Percentiles rank a stretch among this genome's conserved stretches.
Conservation (phyloP, 768 basidiomycete genomes). For the Clitopilus passeckerianus region DNA sequence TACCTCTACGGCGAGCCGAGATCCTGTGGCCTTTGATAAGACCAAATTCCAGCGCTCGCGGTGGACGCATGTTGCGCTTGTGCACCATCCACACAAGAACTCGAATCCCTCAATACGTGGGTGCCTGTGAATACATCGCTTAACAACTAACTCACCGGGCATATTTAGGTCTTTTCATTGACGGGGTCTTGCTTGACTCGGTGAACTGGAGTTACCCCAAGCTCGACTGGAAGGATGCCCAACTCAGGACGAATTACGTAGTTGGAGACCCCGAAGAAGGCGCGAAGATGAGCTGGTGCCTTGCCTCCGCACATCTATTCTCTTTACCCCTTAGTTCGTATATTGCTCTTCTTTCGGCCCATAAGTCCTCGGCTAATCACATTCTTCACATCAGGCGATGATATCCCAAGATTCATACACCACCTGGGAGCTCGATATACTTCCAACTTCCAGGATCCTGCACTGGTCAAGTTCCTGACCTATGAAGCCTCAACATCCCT, state of each 20-base stretch:
- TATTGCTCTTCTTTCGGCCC: not conserved
- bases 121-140: constrained; percentile 8
- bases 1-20: constrained; percentile 29
- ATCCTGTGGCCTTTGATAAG: constrained; percentile 38
- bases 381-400: constrained; percentile 44
- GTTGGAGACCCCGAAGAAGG: constrained; percentile 49
- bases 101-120: constrained; percentile 58
- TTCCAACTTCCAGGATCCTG: constrained; percentile 69
- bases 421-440: constrained; percentile 79
- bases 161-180: constrained; percentile 61
- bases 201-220: constrained; percentile 64
- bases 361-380: not conserved
- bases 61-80: constrained; percentile 71
- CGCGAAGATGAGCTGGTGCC: constrained; percentile 57
- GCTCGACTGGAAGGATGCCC: constrained; percentile 26
- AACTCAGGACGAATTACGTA: constrained; percentile 33
- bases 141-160: not conserved
- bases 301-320: constrained; percentile 62
- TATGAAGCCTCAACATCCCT: constrained; percentile 83
- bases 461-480: constrained; percentile 70
- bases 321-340: constrained; percentile 49
- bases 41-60: constrained; percentile 45
- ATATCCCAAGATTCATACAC: constrained; percentile 69
- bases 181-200: constrained; percentile 63
- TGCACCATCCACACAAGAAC: constrained; percentile 55